phyloP scores from a whole-genome alignment of 257 asterid genomes.

The Datura wrightii region DNA sequence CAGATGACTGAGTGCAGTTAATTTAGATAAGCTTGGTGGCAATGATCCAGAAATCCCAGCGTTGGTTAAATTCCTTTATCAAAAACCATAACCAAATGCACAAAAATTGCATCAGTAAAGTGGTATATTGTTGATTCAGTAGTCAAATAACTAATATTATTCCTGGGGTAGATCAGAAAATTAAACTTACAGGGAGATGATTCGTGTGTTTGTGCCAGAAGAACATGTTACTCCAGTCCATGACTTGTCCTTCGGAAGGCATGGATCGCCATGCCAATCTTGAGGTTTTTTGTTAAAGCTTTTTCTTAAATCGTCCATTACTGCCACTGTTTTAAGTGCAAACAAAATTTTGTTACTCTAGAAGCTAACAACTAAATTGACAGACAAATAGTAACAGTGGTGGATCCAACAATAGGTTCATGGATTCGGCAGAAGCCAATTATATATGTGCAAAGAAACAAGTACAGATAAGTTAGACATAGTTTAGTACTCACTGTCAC shows the following conservation, averaged over 20 bases:
- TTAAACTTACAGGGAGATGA: conserved; percentile 66
- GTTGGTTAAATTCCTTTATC: conserved; percentile 72
- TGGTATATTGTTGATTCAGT: not conserved
- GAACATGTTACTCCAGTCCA: conserved; percentile 83
- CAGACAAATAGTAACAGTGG: not conserved
- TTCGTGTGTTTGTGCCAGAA: conserved; percentile 40
- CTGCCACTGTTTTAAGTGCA: conserved; percentile 54
- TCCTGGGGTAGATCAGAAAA: not conserved
- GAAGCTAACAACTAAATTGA: not conserved
- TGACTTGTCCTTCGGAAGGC: conserved; percentile 61
- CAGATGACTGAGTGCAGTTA: conserved; percentile 74
- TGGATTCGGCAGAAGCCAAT: no score
- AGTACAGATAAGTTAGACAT: not conserved
- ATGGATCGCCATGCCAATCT: conserved; percentile 96
- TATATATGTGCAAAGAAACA: no score
- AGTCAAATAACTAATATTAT: not conserved
- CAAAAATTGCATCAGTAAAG: not conserved
- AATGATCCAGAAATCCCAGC: conserved; percentile 65
- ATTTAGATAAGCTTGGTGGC: conserved; percentile 53
- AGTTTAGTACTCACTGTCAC: not conserved
- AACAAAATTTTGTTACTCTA: not conserved
- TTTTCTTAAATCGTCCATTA: conserved; percentile 55
- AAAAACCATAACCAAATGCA: conserved; percentile 21
- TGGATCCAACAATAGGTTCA: no score
- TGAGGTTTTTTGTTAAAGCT: conserved; percentile 50